phyloP scores from a whole-genome alignment of 2,329 filamentous ascomycete genomes.

The Fusarium zealandicum region DNA sequence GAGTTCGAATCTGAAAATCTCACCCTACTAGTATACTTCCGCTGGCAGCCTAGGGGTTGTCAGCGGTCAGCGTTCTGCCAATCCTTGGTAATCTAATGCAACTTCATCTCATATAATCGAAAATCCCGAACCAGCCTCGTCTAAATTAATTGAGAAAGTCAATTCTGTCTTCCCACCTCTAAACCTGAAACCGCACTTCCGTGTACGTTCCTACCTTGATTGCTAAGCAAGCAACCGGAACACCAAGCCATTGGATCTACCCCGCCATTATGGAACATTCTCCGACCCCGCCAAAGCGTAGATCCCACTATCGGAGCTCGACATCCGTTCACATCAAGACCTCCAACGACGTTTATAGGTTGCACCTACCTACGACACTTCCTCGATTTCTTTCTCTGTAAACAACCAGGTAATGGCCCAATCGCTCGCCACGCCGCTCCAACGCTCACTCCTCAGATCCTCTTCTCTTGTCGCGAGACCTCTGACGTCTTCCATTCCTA shows the following conservation, averaged over 20 bases:
- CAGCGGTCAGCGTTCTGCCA: not conserved
- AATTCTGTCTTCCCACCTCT: not conserved
- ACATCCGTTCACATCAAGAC: not conserved
- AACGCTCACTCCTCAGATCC: conserved; percentile 31
- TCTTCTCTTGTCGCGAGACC: not conserved
- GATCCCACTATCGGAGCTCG: conserved; percentile 9
- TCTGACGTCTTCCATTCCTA: conserved; percentile 1
- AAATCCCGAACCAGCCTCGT: not conserved
- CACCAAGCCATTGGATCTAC: conserved; percentile 20
- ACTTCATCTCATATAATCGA: not conserved
- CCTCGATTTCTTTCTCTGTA: not conserved
- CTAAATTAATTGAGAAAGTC: not conserved
- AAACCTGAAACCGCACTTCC: conserved; percentile 2
- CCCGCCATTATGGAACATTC: conserved; percentile 38
- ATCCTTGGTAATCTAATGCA: not conserved
- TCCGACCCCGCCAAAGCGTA: conserved; percentile 19
- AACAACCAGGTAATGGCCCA: conserved; percentile 24
- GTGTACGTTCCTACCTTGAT: not conserved
- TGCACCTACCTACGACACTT: conserved; percentile 1
- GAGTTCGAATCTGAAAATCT: no score
- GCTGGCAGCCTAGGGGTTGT: not conserved
- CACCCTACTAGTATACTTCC: no score
- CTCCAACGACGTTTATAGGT: not conserved
- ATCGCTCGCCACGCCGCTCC: conserved; percentile 10
- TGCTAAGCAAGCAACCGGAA: conserved; percentile 4